These are phyloP conservation scores for Diaporthe citriasiana DNA, from an alignment of 2,329 filamentous ascomycete species.

Conservation along the genomic window DNA sequence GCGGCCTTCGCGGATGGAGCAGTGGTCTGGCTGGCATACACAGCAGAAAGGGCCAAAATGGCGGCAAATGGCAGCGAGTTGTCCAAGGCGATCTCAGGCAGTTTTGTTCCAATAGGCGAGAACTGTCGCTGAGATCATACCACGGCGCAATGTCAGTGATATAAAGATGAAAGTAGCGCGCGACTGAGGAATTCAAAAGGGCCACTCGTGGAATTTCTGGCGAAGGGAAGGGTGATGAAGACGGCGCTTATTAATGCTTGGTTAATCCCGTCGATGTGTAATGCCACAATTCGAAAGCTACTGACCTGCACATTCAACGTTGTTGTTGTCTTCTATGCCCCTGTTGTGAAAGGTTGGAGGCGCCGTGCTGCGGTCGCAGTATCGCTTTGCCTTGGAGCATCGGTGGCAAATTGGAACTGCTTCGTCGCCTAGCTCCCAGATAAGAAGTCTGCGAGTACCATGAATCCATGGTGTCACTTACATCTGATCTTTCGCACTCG, in stretches of 20 bases:
- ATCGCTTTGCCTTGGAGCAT: constrained; percentile 10
- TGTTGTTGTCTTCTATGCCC: background rate
- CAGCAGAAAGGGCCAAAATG: constrained; percentile 60
- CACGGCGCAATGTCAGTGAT: background rate
- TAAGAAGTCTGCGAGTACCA: background rate
- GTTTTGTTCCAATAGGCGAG: background rate
- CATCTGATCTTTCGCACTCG: constrained; percentile 18
- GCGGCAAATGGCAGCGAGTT: constrained; percentile 60
- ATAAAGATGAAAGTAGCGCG: background rate
- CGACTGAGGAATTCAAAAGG: background rate
- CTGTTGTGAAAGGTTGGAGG: background rate
- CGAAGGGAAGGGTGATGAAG: background rate
- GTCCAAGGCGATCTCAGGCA: constrained; percentile 46
- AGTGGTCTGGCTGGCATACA: constrained; percentile 54
- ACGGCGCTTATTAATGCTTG: background rate
- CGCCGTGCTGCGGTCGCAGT: background rate
- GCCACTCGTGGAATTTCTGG: background rate
- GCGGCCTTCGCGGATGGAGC: constrained; percentile 46
- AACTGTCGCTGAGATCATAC: constrained; percentile 16
- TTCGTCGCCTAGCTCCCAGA: background rate
- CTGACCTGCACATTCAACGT: background rate
- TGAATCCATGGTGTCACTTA: background rate
- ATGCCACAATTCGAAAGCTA: no score
- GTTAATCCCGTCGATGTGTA: no score
- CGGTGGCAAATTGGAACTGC: background rate